A percentile compares a stretch with the other conserved stretches of the same genome.
phyloP scores from a whole-genome alignment of 225 moss, liverwort and hornwort species.

The Neckera pumila region DNA sequence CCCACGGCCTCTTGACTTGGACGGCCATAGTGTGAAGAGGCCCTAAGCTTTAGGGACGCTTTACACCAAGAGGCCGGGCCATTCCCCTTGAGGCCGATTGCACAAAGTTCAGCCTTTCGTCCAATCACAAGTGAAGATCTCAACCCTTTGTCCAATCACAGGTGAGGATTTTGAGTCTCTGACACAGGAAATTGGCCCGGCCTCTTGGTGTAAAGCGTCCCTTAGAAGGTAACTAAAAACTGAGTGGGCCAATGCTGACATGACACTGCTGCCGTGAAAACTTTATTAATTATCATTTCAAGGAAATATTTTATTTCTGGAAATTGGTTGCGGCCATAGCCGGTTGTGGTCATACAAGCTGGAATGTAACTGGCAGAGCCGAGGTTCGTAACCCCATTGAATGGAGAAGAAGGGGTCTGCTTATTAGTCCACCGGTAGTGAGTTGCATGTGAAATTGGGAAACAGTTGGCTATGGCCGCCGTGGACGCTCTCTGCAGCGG shows the following conservation, averaged over 20 bases:
- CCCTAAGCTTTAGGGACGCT: no score
- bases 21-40: no score
- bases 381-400: background rate
- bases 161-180: no score
- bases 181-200: no score
- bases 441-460: background rate
- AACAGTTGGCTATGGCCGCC: constrained; percentile 15
- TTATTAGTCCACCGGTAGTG: background rate
- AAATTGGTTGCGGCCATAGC: background rate
- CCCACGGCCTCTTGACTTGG: no score
- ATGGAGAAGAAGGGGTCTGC: background rate
- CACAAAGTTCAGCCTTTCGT: no score
- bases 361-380: background rate
- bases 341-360: background rate
- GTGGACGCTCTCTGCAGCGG: constrained; percentile 3
- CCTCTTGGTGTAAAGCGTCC: no score
- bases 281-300: background rate
- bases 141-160: no score
- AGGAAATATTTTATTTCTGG: background rate
- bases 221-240: background rate
- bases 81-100: no score
- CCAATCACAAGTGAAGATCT: no score
- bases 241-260: background rate
- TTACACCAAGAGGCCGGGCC: no score
- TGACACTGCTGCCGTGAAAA: background rate